Evolutionary conservation across 495 filamentous ascomycete genomes (phyloP).

Genomic region (Penicillium cataractarum): DNA sequence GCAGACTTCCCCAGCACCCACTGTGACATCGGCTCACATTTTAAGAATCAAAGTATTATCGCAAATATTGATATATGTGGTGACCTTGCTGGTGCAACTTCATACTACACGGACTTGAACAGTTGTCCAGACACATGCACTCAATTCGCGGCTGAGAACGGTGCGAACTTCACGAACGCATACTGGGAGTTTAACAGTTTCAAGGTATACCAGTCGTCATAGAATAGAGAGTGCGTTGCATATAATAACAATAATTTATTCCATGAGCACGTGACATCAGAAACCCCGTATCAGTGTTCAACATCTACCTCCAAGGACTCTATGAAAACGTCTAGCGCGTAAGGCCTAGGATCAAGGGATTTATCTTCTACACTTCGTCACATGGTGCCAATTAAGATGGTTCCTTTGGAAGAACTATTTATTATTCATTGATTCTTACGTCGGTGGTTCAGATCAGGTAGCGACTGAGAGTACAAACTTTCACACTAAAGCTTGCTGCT

Average conservation of each 20-base stretch:
- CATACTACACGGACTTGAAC: constrained; percentile 24
- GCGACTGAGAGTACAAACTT: background rate
- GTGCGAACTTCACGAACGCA: constrained; percentile 30
- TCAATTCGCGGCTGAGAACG: constrained; percentile 26
- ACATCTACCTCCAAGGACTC: background rate
- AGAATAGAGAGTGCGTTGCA: background rate
- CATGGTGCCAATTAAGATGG: background rate
- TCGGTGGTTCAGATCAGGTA: background rate
- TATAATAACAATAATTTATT: background rate
- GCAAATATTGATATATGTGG: constrained; percentile 44
- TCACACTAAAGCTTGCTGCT: constrained; percentile 15
- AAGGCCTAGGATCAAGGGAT: background rate
- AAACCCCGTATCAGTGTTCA: background rate
- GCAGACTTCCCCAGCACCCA: constrained; percentile 43
- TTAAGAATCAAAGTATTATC: constrained; percentile 41
- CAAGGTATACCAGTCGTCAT: constrained; percentile 31
- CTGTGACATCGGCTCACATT: constrained; percentile 38
- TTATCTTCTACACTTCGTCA: too few species aligned
- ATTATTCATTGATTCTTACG: background rate
- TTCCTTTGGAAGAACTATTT: background rate
- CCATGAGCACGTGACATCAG: background rate
- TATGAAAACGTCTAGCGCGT: background rate
- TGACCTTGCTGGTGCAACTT: constrained; percentile 23
- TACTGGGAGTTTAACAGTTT: constrained; percentile 45
- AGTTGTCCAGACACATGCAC: constrained; percentile 33